Base-by-base conservation (phyloP, 352 stramenopile genomes). In the Globisporangium mamillatum region DNA sequence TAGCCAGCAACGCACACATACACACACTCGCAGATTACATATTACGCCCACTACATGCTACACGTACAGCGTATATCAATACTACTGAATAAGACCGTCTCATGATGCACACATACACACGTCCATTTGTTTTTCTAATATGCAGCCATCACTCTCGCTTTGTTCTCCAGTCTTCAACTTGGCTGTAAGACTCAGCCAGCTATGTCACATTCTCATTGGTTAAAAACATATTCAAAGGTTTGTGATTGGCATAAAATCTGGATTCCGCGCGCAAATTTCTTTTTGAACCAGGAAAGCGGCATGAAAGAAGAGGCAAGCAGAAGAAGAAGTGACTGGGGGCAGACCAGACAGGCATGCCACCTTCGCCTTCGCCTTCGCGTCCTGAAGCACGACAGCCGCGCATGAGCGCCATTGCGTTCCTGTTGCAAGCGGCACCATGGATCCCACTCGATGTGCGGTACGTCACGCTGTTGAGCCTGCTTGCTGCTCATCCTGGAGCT, bases 381-480 rank as follows among this genome's bases (percentile, higher is more conserved):
- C 32, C 32, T 22, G 20, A 20, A 3, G 8, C 4, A 16, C 56
- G 38, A 27, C 18, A 61, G 9, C 24, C 53, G 53, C 58, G 64
- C 41, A 53, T 62, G 44, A 82, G 71, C 5, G 73, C 79, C 24
- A 60, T 78, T 2, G 72, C 75, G 44, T 87, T 90, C 63, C 56
- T 92, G 61, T 67, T 90, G 44, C 82, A 92, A 68, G 75, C 77
- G 46, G 64, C 78, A 25, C 80, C 78, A 22, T 92, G 84, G 81
- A 61, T 70, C 20, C 46, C 77, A 8, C 64, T 90, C 8, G 71
- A 82, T 36, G 70, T 92, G 36, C 66, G 78, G 77, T 84, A 57
- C 16, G 72, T 18, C 3, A 22, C 9, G 14, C 16, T 46, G 4
- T 46, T 46, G 12, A 2, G 14, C 38, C 38, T 22, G 44, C 18